Evolutionary conservation across 768 basidiomycete genomes (phyloP).

Genomic region (Trametes meyenii): DNA sequence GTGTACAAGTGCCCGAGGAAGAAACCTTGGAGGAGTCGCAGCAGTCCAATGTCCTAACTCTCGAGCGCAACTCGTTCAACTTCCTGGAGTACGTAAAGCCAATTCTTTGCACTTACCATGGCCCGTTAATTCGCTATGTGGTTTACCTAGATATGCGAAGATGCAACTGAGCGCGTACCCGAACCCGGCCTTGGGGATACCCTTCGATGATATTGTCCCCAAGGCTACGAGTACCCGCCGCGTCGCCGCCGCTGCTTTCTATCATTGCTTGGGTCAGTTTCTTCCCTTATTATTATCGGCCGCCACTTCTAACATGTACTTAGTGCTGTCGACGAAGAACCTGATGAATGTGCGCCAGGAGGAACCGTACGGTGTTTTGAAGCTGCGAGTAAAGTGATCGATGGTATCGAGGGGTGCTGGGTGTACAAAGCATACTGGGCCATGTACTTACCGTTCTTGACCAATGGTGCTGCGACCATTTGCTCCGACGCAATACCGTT

Average conservation of each 20-base stretch:
- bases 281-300: not conserved
- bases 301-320: not conserved
- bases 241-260: constrained; percentile 81
- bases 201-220: constrained; percentile 70
- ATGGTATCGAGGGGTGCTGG: too few species aligned
- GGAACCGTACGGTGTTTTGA: constrained; percentile 59
- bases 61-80: constrained; percentile 79
- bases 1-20: constrained; percentile 33
- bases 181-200: constrained; percentile 46
- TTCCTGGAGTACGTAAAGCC: constrained; percentile 70
- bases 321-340: constrained; percentile 80
- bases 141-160: constrained; percentile 63
- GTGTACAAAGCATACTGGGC: too few species aligned
- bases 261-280: constrained; percentile 76
- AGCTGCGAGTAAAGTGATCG: constrained; percentile 39
- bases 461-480: too few species aligned
- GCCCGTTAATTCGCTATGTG: not conserved
- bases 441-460: too few species aligned
- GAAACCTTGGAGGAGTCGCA: constrained; percentile 47
- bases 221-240: constrained; percentile 66
- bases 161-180: constrained; percentile 72
- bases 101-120: not conserved
- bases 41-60: constrained; percentile 54
- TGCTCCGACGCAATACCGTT: too few species aligned
- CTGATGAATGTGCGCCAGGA: constrained; percentile 63